Evolutionary conservation across 148 eudicot species (phyloP), one percentile per base, ranked within the genome.

Genomic region (Salicornia ramosissima): DNA sequence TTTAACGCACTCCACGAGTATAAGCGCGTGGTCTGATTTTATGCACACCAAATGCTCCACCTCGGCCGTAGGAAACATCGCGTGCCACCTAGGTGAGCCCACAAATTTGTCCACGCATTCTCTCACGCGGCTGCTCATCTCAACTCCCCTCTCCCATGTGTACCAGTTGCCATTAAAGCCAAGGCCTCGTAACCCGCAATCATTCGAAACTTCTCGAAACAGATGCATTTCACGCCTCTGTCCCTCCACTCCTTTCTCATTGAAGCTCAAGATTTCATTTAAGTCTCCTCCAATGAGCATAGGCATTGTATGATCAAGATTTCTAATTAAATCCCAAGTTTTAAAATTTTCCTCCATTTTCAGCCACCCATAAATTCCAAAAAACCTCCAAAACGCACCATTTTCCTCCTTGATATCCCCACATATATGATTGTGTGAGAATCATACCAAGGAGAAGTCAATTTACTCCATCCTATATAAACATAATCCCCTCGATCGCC

Each of bases 361-460:
- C 13, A 50, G 18, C 67, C 49, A 63, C 16, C 67, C 67, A 63
- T 63, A 63, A 3, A 63, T n/a, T 0, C 67, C 49, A 3, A 46
- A 25, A 39, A 40, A 24, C 0, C 67, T 25, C 67, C 67, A 40
- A 0, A 0, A 12, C 8, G 0, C 28, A 3, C 14, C 18, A 0
- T 5, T 47, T 13, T 7, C 65, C 0, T 5, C 8, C 0, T 39
- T 6, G 1, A 36, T 12, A 16, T 5, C 26, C 0, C 40, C 40
- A 39, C 24, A 8, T 2, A 62, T 62, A 9, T 39, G 65, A 36
- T 62, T n/a, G 0, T 18, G 9, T 0, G 46, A 62, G 22, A n/a
- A 19, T 5, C 46, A 62, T 2, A 21, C 22, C 0, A 62, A 2
- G 0, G 1, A 3, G n/a, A 40, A 62, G 0, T 0, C 2, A 9